A percentile compares a stretch with the other conserved stretches of the same genome.
phyloP scores from a whole-genome alignment of 2,329 filamentous ascomycete species.

The Ophiocordyceps camponoti-saundersi region DNA sequence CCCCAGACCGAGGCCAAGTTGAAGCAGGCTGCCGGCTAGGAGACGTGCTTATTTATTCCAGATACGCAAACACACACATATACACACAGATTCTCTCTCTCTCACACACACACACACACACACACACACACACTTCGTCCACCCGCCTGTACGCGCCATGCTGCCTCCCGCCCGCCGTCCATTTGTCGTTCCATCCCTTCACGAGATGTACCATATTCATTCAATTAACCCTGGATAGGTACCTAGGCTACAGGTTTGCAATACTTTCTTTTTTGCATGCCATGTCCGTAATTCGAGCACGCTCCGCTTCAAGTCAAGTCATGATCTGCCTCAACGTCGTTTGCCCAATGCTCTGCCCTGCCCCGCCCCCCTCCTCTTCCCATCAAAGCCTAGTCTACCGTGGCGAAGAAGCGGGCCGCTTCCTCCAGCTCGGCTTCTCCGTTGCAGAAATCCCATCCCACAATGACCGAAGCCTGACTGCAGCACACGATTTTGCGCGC shows the following conservation, averaged over 20 bases:
- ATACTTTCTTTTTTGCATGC: no score
- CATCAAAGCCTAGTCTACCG: slow-evolving; percentile 23
- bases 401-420: slow-evolving; percentile 60
- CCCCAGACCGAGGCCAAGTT: slow-evolving; percentile 58
- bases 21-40: slow-evolving; percentile 55
- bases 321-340: neutral
- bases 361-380: neutral
- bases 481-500: slow-evolving; percentile 86
- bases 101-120: no score
- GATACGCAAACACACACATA: no score
- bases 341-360: neutral
- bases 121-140: no score
- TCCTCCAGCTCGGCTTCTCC: slow-evolving; percentile 66
- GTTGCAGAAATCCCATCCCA: slow-evolving; percentile 96
- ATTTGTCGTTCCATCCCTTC: neutral
- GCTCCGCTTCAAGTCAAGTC: neutral
- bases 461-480: slow-evolving; percentile 77
- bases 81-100: no score
- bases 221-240: neutral
- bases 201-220: neutral
- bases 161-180: neutral
- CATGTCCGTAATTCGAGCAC: neutral
- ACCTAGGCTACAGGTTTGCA: neutral
- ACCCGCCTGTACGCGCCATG: neutral
- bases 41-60: neutral